Base-by-base conservation (phyloP, 2,329 filamentous ascomycete species). In the Blastomyces silverae region DNA sequence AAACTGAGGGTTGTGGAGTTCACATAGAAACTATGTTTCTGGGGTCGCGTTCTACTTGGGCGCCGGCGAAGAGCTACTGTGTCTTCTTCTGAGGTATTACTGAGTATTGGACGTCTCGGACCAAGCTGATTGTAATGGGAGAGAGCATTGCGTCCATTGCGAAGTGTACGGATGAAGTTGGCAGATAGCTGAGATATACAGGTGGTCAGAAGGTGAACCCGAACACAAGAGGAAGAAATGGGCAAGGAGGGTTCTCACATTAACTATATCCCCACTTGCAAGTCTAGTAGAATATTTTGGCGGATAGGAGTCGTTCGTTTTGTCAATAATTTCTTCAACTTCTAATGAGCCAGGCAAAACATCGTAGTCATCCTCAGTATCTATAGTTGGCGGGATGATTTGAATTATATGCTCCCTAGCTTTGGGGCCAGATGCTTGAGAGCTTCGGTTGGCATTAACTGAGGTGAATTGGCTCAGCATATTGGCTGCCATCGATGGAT, bases 351-450 rank as follows among this genome's bases (percentile, higher is more conserved):
- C 67, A 13, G 68, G 68, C 6, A 69, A 57, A 61, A 65, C 61
- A 15, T 58, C 7, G 37, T 64, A 69, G 25, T 68, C 67, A 2
- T 70, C 66, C 15, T 67, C 66, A 60, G 70, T 66, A 6, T 69
- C 67, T n/a, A 69, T 66, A 1, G 31, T 56, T n/a, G 70, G 67
- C 25, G 67, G 62, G 39, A 55, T 55, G 13, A 62, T 55, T 13
- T 61, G 53, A 39, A 64, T 39, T 20, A 48, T 25, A 15, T 64
- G 62, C 25, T 44, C 15, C 8, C 6, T 17, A 25, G 15, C 42
- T 53, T 66, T 62, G 31, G 44, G 64, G 3, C 55, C 61, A 13
- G 42, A 31, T 34, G 31, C 3, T 34, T 62, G 22, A 28, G 46
- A 17, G 6, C 15, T 50, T 39, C 39, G 44, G 10, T 42, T 59